A percentile compares a stretch with the other conserved stretches of the same genome.
These are phyloP conservation scores for Penicillium thymicola DNA, from an alignment of 2,329 filamentous ascomycete genomes.

Conservation along the genomic window DNA sequence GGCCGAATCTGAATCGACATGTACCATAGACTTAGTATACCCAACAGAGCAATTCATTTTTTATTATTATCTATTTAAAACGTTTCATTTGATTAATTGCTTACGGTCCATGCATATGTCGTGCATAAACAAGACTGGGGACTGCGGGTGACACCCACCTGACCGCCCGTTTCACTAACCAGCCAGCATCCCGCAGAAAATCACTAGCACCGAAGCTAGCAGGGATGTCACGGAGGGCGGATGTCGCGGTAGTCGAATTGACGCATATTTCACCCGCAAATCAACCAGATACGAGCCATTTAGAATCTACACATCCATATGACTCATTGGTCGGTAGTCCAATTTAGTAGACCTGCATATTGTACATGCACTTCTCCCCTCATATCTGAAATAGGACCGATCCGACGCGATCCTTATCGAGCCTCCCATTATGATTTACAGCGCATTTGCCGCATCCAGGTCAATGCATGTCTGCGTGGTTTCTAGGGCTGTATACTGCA, in stretches of 20 bases:
- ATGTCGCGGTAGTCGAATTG: conserved; percentile 6
- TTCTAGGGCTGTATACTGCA: not conserved
- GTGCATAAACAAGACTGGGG: conserved; percentile 17
- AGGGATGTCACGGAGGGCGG: conserved; percentile 2
- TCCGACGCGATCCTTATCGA: conserved; percentile 13
- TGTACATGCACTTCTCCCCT: not conserved
- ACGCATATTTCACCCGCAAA: not conserved
- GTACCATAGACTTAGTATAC: conserved; percentile 42
- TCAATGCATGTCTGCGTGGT: not conserved
- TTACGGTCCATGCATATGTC: conserved; percentile 18
- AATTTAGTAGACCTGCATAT: not conserved
- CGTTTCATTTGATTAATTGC: conserved; percentile 2
- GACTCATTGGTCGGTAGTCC: not conserved
- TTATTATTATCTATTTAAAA: conserved; percentile 1
- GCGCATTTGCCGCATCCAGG: not conserved
- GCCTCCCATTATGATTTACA: conserved; percentile 2
- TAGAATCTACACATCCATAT: not conserved
- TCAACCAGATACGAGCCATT: not conserved
- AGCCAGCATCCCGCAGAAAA: not conserved
- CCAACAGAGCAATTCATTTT: conserved; percentile 28
- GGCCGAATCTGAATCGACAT: conserved; percentile 31
- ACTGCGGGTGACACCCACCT: conserved; percentile 12
- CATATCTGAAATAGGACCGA: conserved; percentile 5
- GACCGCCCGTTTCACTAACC: conserved; percentile 17
- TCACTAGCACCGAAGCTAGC: conserved; percentile 1